A percentile compares a stretch with the other conserved stretches of the same genome.
Conservation (phyloP, 306 rosid genomes). For the Casuarina equisetifolia region DNA sequence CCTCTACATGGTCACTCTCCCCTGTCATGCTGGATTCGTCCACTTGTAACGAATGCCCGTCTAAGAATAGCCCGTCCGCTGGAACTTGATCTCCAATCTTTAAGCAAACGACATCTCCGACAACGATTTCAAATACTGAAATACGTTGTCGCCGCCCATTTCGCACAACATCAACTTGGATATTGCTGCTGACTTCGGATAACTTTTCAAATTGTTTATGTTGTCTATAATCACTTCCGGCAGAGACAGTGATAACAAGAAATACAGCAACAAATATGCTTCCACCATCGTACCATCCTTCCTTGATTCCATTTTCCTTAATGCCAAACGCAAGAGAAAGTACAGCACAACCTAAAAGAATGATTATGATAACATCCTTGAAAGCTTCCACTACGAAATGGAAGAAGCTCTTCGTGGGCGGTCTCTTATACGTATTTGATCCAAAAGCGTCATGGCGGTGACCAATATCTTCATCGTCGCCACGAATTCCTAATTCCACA, state of each 20-base stretch:
- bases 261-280: conserved; percentile 42
- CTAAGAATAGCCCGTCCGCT: conserved; percentile 42
- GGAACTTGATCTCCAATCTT: conserved; percentile 48
- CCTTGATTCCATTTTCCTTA: conserved; percentile 31
- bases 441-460: conserved; percentile 19
- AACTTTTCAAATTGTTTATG: conserved; percentile 33
- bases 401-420: conserved; percentile 31
- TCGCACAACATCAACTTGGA: conserved; percentile 35
- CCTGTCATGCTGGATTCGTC: conserved; percentile 46
- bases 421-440: conserved; percentile 28
- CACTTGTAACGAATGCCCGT: conserved; percentile 29
- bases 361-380: conserved; percentile 36
- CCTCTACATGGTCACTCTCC: conserved; percentile 39
- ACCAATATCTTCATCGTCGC: conserved; percentile 14
- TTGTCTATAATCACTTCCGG: conserved; percentile 32
- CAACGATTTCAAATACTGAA: conserved; percentile 35
- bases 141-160: conserved; percentile 18
- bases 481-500: conserved; percentile 26
- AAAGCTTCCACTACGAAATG: conserved; percentile 33
- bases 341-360: conserved; percentile 37
- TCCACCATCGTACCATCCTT: conserved; percentile 45
- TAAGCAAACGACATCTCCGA: conserved; percentile 38
- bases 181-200: conserved; percentile 25
- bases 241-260: conserved; percentile 25
- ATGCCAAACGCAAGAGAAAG: conserved; percentile 45